Percentiles rank a stretch among this genome's conserved stretches.
Evolutionary conservation across 805 yeast species (phyloP).

Genomic region (Kodamaea hsintzibuensis): DNA sequence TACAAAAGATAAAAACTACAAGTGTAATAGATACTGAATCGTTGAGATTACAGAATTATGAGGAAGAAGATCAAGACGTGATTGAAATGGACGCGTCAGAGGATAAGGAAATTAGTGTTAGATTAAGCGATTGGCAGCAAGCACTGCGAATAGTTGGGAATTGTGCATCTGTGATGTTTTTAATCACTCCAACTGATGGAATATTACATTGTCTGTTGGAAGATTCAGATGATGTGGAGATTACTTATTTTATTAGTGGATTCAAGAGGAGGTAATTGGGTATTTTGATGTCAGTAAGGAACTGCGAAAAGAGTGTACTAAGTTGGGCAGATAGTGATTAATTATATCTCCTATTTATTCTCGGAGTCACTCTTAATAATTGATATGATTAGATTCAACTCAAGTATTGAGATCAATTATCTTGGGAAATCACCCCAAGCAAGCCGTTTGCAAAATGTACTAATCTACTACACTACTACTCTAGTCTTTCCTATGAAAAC

Average conservation of each 20-base stretch:
- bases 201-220: conserved; percentile 69
- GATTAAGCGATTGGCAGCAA: conserved; percentile 65
- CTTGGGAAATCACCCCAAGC: too few relatives aligned
- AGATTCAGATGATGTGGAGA: conserved; percentile 62
- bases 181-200: conserved; percentile 57
- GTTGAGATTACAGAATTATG: conserved; percentile 16
- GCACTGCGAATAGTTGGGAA: conserved; percentile 61
- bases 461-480: too few relatives aligned
- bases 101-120: conserved; percentile 50
- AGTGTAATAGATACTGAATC: conserved; percentile 24
- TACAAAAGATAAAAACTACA: conserved; percentile 31
- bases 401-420: too few relatives aligned
- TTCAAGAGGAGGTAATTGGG: conserved; percentile 3
- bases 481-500: too few relatives aligned
- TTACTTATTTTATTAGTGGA: conserved; percentile 60
- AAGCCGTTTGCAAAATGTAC: too few relatives aligned
- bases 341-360: too few relatives aligned
- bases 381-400: too few relatives aligned
- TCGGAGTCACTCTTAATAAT: too few relatives aligned
- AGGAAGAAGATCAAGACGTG: conserved; percentile 13
- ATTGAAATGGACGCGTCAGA: conserved; percentile 16
- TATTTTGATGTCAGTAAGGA: too few relatives aligned
- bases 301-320: too few relatives aligned
- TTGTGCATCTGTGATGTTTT: conserved; percentile 60
- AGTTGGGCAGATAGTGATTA: not conserved